A percentile compares a stretch with the other conserved stretches of the same genome.
Evolutionary conservation across 2,329 filamentous ascomycete species (phyloP).

Genomic region (Neocatenulostroma microsporum): DNA sequence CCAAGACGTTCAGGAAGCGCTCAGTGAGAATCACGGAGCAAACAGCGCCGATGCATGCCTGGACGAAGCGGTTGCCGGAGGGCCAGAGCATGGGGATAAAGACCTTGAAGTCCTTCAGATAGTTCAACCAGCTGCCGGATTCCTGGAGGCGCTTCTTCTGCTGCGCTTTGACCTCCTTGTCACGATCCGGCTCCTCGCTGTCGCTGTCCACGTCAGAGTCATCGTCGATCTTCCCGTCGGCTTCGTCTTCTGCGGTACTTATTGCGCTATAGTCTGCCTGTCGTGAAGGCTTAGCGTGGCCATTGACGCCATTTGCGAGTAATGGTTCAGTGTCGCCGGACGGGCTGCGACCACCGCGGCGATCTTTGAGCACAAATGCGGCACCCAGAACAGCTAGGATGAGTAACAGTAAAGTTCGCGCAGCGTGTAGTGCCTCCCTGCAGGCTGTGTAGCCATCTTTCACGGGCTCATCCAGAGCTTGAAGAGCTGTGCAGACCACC

Average conservation of each 20-base stretch:
- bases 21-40: constrained; percentile 59
- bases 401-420: constrained; percentile 13
- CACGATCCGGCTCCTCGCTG: constrained; percentile 47
- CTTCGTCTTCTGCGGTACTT: constrained; percentile 1
- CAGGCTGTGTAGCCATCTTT: constrained; percentile 10
- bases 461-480: constrained; percentile 7
- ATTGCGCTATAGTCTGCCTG: constrained; percentile 6
- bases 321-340: constrained; percentile 21
- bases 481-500: constrained; percentile 16
- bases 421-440: constrained; percentile 12
- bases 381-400: constrained; percentile 10
- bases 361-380: constrained; percentile 12
- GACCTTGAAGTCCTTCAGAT: constrained; percentile 64
- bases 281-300: constrained; percentile 5
- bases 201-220: constrained; percentile 32
- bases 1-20: constrained; percentile 66
- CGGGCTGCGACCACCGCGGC: constrained; percentile 10
- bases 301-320: constrained; percentile 13
- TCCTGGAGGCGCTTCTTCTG: constrained; percentile 59
- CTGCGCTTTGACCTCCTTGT: constrained; percentile 48
- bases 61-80: constrained; percentile 55
- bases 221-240: constrained; percentile 14
- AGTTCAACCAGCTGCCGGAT: constrained; percentile 69
- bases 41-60: constrained; percentile 60
- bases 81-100: constrained; percentile 78